Base-by-base conservation (phyloP, 805 yeast genomes). In the Diddensiella caesifluorescens region DNA sequence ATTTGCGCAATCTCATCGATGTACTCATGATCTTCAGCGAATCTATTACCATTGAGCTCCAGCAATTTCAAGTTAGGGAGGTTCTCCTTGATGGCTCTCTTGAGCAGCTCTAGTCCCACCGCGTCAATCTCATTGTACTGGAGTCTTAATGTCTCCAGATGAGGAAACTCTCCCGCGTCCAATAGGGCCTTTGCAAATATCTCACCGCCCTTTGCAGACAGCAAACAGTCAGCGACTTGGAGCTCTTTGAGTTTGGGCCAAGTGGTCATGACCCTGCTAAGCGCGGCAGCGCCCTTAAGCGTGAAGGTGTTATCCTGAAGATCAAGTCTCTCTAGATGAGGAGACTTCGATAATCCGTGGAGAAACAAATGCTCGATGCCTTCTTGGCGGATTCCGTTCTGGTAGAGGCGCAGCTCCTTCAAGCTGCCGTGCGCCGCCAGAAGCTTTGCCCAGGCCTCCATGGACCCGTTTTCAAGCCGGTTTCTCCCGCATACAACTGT, bases 401-500 rank as follows among this genome's bases (percentile, higher is more conserved):
- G 99, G 60, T 87, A 90, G 52, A 92, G 71, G 60, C 83, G 79
- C 26, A 89, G 77, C 45, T 71, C 77, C 62, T 83, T 77, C 58
- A 89, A 70, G 40, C 79, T 75, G 32, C 74, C 71, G 62, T 92
- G 95, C 40, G 82, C 80, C 60, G 83, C 82, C 53, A 92, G 73
- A 46, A 95, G 95, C 43, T 85, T 70, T 6, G 97, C 78, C 66
- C 95, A 74, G 50, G 83, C 82, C 54, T 79, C 79, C 63, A 87
- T 77, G 4, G 97, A 88, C 2, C 97, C 98, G 62, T 88, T 88
- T 63, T 92, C 99, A 51, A 92, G 74, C 65, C 99, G 83, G 66
- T 92, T 92, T 67, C 99, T 78, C 50, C 98, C 98, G 67, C 99
- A 92, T 56, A 92, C 76, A 52, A 92, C 90, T 1, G 97, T 86